These are phyloP conservation scores for Pleodorina starrii DNA, from an alignment of 139 green algal species.

Conservation along the genomic window DNA sequence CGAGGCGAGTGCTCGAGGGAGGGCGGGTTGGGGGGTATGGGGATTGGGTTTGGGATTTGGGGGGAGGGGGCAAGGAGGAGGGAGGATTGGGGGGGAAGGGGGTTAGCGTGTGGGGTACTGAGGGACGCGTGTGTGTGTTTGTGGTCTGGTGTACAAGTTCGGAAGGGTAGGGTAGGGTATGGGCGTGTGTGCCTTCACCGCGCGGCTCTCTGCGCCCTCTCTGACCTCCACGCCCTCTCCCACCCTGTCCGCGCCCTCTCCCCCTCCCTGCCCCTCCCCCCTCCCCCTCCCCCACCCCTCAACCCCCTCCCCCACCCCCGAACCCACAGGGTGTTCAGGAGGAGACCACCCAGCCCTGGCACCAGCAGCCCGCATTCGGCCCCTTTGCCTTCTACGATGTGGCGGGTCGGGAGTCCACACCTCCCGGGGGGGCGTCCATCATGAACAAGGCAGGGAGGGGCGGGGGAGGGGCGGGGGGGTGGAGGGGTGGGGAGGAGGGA, in stretches of 20 bases:
- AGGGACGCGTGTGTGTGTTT: too few relatives aligned
- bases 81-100: neutral
- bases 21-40: neutral
- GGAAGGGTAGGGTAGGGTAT: neutral
- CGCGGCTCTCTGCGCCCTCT: neutral
- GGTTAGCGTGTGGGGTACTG: neutral
- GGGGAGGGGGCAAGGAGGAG: neutral
- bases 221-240: neutral
- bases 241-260: neutral
- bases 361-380: conserved; percentile 77
- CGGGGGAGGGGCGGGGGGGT: neutral
- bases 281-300: neutral
- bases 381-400: conserved; percentile 91
- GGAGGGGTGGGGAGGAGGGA: neutral
- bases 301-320: neutral
- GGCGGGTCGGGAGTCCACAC: conserved; percentile 56
- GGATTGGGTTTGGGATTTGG: neutral
- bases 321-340: conserved; percentile 55
- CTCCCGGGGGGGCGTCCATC: conserved; percentile 55
- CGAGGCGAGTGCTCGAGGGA: conserved; percentile 51
- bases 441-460: conserved; percentile 48
- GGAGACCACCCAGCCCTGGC: conserved; percentile 81
- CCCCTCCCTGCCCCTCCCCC: neutral
- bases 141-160: neutral
- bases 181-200: too few relatives aligned